Conservation (phyloP, 139 green algal species). For the Auxenochlorella protothecoides region DNA sequence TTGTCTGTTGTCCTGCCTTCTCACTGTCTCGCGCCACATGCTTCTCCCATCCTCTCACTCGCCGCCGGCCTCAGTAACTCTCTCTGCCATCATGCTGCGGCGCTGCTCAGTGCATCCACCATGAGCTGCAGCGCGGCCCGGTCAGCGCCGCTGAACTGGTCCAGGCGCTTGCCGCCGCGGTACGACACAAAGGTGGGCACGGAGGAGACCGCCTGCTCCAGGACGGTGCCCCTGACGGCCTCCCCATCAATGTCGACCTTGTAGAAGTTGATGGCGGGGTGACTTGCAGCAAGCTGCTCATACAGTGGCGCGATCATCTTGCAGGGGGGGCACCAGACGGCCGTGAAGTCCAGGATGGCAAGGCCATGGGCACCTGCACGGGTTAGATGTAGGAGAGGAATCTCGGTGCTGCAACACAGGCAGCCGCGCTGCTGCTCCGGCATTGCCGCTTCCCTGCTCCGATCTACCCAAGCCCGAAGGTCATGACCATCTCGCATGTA, state of each 20-base stretch:
- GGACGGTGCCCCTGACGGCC: background rate
- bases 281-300: slow-evolving; percentile 19
- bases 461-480: no score
- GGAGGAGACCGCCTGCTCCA: slow-evolving; percentile 21
- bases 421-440: background rate
- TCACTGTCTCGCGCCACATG: no score
- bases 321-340: slow-evolving; percentile 18
- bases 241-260: slow-evolving; percentile 65
- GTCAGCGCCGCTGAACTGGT: slow-evolving; percentile 47
- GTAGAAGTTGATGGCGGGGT: slow-evolving; percentile 35
- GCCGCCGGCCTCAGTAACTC: no score
- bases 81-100: background rate
- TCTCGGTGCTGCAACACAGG: background rate
- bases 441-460: no score
- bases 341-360: slow-evolving; percentile 11
- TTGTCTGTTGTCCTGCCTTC: no score
- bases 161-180: slow-evolving; percentile 18
- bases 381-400: background rate
- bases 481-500: background rate
- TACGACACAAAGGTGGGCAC: slow-evolving; percentile 47
- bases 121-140: slow-evolving; percentile 21
- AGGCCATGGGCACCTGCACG: background rate
- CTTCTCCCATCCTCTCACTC: no score
- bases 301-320: slow-evolving; percentile 42
- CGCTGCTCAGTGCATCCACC: background rate